phyloP scores from a whole-genome alignment of 2,329 filamentous ascomycete species.

The Cladosporium sphaerospermum region DNA sequence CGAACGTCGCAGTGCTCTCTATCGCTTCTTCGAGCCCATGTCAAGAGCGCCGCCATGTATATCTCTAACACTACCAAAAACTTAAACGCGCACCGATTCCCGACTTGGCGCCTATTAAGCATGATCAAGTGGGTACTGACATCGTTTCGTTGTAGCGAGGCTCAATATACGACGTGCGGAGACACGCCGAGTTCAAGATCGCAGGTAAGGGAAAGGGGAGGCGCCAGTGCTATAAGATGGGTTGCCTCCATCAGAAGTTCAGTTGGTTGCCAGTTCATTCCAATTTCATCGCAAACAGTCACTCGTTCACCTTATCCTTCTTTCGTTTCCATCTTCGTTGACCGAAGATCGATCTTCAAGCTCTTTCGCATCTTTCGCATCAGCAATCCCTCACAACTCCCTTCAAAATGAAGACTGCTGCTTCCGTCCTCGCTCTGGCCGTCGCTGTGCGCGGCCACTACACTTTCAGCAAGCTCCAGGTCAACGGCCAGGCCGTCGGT shows the following conservation, averaged over 20 bases:
- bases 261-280: not conserved
- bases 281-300: conserved; percentile 2
- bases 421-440: conserved; percentile 24
- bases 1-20: not conserved
- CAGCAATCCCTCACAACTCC: not conserved
- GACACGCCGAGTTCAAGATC: not conserved
- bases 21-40: not conserved
- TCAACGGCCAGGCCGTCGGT: conserved; percentile 36
- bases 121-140: not conserved
- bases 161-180: not conserved
- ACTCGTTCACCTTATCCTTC: conserved; percentile 3
- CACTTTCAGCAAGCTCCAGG: conserved; percentile 32
- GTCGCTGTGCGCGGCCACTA: conserved; percentile 28
- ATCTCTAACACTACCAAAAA: conserved; percentile 4
- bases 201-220: not conserved
- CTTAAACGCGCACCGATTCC: no score
- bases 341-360: conserved; percentile 8
- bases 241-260: not conserved
- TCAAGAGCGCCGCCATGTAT: not conserved
- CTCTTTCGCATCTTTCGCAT: not conserved
- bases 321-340: conserved; percentile 9
- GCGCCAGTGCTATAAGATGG: not conserved
- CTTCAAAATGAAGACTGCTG: conserved; percentile 31
- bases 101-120: conserved; percentile 2
- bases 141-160: not conserved